Conservation (phyloP, 192 early-diverging fungal genomes). For the Chytriomyces hyalinus region DNA sequence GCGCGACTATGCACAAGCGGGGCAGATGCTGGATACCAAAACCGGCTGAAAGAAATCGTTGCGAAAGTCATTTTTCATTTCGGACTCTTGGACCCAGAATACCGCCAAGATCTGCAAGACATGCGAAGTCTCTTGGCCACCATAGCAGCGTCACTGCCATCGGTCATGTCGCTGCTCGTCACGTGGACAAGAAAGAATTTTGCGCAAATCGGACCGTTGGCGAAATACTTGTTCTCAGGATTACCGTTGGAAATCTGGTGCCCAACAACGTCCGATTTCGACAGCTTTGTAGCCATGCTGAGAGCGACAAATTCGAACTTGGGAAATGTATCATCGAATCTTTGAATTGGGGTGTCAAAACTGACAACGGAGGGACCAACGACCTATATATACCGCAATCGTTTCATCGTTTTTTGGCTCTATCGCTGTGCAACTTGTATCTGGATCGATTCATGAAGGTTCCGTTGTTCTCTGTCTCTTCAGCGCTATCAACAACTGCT, state of each 20-base stretch:
- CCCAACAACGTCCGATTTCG: slow-evolving; percentile 38
- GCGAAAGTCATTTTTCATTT: slow-evolving; percentile 34
- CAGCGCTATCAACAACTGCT: slow-evolving; percentile 17
- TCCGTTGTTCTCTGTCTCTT: slow-evolving; percentile 22
- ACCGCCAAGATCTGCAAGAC: slow-evolving; percentile 13
- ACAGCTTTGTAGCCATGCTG: slow-evolving; percentile 41
- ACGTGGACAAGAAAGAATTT: slow-evolving; percentile 33
- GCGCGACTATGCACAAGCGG: slow-evolving; percentile 6
- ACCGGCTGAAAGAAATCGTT: slow-evolving; percentile 17
- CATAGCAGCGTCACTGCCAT: slow-evolving; percentile 8
- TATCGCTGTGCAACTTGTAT: slow-evolving; percentile 44
- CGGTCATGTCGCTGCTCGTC: slow-evolving; percentile 24
- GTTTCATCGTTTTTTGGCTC: slow-evolving; percentile 39
- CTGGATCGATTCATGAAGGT: slow-evolving; percentile 35
- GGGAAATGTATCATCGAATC: slow-evolving; percentile 33
- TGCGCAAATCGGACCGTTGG: slow-evolving; percentile 19
- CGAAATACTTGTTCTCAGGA: slow-evolving; percentile 24
- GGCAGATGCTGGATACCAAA: slow-evolving; percentile 25
- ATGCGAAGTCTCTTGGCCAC: neutral
- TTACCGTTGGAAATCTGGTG: slow-evolving; percentile 34
- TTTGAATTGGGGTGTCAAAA: slow-evolving; percentile 39
- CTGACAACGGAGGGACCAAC: neutral
- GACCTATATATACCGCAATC: slow-evolving; percentile 35
- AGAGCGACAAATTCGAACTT: slow-evolving; percentile 42
- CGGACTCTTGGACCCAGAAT: slow-evolving; percentile 24